Base-by-base conservation (phyloP, 306 rosid species). In the Rosa lucieae region DNA sequence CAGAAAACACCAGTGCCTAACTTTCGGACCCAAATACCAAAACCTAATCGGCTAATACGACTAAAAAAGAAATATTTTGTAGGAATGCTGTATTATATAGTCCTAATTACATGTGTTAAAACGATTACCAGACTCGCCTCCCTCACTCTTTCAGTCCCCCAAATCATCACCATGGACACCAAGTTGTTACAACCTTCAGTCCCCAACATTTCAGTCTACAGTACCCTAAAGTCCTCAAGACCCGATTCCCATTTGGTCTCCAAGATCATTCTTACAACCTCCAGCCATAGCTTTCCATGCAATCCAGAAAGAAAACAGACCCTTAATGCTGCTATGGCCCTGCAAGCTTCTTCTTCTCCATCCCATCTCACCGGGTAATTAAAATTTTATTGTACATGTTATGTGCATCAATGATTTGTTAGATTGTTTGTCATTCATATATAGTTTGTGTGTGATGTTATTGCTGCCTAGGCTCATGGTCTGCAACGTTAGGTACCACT, bases 101-200 rank as follows among this genome's bases (percentile, higher is more conserved):
- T 53, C 6, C 37, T 52, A 17, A 17, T 58, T 21, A 58, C 65
- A 21, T 58, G 65, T 12, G 9, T 58, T 58, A 23, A 9, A 58
- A 21, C 35, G 65, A 7, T 9, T 21, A 26, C 40, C 18, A 5
- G 67, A 29, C 21, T 66, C 70, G 46, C 37, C 47, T 49, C 10
- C 26, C 26, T 23, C 26, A 23, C 26, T 23, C 26, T 23, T 23
- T 23, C 26, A 23, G 26, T 23, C 26, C 10, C 44, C 39, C 44
- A 73, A 37, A 74, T 66, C 77, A 51, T 42, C 49, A 49, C 61
- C 78, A 87, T 87, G 90, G 81, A 79, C 55, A 40, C 83, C 23
- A 48, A 73, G 77, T 23, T 77, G 58, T 42, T 74, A 1, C 40
- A 47, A 63, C 56, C 80, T 77, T 39, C 75, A n/a, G 44, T 49